A percentile compares a stretch with the other conserved stretches of the same genome.
Evolutionary conservation across 2,329 filamentous ascomycete species (phyloP).

Genomic region (Colletotrichum tropicale): DNA sequence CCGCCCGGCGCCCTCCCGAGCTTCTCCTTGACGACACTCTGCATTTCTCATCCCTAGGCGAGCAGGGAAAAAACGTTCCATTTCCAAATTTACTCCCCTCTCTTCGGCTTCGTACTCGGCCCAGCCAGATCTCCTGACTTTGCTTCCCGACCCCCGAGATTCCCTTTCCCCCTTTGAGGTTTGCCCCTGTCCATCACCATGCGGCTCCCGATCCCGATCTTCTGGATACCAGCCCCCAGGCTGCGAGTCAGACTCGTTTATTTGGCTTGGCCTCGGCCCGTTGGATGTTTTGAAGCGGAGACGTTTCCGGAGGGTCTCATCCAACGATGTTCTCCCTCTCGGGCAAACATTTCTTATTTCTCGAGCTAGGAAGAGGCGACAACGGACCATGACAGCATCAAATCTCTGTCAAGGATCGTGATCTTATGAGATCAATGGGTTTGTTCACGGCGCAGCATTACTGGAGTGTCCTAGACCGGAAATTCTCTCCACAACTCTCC

Average conservation of each 20-base stretch:
- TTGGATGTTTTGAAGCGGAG: neutral
- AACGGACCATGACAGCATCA: neutral
- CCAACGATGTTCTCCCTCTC: neutral
- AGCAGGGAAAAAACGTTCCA: neutral
- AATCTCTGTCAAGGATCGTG: neutral
- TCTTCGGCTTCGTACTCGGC: neutral
- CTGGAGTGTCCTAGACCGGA: neutral
- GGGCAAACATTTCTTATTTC: neutral
- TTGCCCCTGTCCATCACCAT: constrained; percentile 14
- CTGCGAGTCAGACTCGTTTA: neutral
- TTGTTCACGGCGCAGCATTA: neutral
- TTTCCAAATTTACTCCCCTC: neutral
- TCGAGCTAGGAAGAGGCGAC: neutral
- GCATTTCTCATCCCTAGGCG: neutral
- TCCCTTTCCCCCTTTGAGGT: neutral
- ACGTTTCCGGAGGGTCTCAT: neutral
- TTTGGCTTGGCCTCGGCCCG: neutral
- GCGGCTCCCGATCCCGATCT: neutral
- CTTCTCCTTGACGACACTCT: neutral
- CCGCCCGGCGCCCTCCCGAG: constrained; percentile 2
- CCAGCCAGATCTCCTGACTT: neutral
- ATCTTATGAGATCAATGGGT: neutral
- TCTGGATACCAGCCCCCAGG: neutral
- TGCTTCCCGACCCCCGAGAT: neutral
- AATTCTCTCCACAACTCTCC: neutral